Evolutionary conservation across 306 rosid species (phyloP), one percentile per base, ranked within the genome.

Genomic region (Sicyos edulis): DNA sequence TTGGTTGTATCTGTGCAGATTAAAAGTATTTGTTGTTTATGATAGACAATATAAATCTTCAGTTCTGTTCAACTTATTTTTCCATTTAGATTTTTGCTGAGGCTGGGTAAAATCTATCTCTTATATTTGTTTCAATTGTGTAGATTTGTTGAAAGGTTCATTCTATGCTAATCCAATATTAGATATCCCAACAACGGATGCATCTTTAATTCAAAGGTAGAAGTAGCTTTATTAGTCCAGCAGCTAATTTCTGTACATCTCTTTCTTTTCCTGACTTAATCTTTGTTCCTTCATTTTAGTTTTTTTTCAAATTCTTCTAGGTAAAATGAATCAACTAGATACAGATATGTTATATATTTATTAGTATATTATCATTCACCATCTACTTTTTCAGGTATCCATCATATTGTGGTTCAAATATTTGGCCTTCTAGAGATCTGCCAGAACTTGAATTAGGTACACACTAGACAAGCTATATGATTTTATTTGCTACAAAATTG

Each of bases 161-260:
- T 92, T 83, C 84, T 92, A 92, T 71, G 98, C 98, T 73, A 90
- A 92, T 83, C 96, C 98, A 54, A 69, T 88, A 77, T 82, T 88
- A 54, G 98, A 90, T 80, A 87, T 9, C 26, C 96, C 96, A 34
- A 90, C 98, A 79, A 86, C 88, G 54, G 96, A 92, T 1, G 76
- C 78, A 75, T 86, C 87, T 72, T 78, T 87, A 81, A 80, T 92
- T 78, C 85, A 88, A 72, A 78, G 98, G 96, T 92, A 67, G 34
- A 19, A 13, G 72, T 47, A 67, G 56, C 34, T 47, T 67, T 49
- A 21, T 4, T 47, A 22, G 42, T 67, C 47, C 42, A 67, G 56
- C 20, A 1, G 72, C 7, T 3, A 1, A 21, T 47, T 45, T 6
- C 80, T 66, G 73, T 61, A 54, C 32, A 21, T 67, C 17, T 4